These are phyloP conservation scores for Vigna reflexopilosa DNA, from an alignment of 306 rosid genomes.

Conservation along the genomic window DNA sequence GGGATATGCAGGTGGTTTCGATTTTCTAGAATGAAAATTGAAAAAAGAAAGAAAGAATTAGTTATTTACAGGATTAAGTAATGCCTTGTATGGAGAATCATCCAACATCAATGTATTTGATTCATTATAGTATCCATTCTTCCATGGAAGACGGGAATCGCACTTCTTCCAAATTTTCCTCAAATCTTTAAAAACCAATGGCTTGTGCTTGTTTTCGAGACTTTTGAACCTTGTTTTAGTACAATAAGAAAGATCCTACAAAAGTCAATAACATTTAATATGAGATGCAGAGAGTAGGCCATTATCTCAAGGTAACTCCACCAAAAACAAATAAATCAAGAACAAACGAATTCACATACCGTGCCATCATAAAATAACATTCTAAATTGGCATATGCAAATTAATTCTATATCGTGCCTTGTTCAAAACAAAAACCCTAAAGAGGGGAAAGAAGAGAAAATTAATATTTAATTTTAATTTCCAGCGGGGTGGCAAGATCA, in stretches of 20 bases:
- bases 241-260: conserved; percentile 70
- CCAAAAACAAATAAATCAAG: neutral
- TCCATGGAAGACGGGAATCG: conserved; percentile 81
- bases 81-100: conserved; percentile 90
- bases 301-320: neutral
- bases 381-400: no score
- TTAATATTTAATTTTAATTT: no score
- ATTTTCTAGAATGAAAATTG: neutral
- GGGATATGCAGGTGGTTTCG: neutral
- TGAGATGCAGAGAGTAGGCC: neutral
- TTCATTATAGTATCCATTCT: conserved; percentile 68
- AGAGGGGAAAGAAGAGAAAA: no score
- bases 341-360: conserved; percentile 1
- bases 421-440: no score
- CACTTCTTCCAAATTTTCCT: conserved; percentile 82
- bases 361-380: neutral
- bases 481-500: no score
- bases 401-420: no score
- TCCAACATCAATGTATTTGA: conserved; percentile 82
- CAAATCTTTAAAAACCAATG: conserved; percentile 79
- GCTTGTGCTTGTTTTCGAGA: conserved; percentile 65
- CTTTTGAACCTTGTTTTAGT: conserved; percentile 64
- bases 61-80: conserved; percentile 76
- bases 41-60: neutral
- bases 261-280: conserved; percentile 29